Conservation (phyloP, 1,284 basidiomycete species). For the Lignosus rhinocerotis region DNA sequence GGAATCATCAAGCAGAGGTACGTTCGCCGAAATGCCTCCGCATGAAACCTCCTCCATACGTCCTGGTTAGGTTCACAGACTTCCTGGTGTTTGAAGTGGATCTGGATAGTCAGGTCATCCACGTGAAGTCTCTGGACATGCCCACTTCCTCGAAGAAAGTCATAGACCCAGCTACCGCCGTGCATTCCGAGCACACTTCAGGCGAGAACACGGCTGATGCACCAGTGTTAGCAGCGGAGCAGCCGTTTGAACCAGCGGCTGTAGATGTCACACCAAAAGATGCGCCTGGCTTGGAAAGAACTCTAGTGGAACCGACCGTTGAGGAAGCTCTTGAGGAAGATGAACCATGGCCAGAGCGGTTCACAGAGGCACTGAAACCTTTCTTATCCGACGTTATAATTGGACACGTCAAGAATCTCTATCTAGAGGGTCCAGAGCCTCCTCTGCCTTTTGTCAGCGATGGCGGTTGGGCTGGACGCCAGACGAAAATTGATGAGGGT, state of each 20-base stretch:
- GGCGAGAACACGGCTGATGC: neutral
- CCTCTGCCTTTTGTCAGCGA: constrained; percentile 56
- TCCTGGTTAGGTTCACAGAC: constrained; percentile 79
- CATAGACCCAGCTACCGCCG: constrained; percentile 10
- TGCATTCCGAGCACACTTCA: constrained; percentile 2
- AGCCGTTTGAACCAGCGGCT: neutral
- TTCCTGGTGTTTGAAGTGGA: constrained; percentile 92
- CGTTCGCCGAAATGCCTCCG: constrained; percentile 19
- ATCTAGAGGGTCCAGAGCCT: constrained; percentile 74
- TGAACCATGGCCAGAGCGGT: constrained; percentile 66
- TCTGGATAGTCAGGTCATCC: constrained; percentile 74
- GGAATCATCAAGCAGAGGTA: constrained; percentile 96
- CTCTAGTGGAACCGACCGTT: neutral
- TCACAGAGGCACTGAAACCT: constrained; percentile 53
- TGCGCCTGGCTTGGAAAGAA: neutral
- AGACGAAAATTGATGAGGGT: constrained; percentile 31
- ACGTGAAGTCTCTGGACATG: constrained; percentile 74
- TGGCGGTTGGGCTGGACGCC: constrained; percentile 62
- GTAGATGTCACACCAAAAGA: neutral
- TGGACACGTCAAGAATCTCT: constrained; percentile 67
- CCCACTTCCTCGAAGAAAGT: constrained; percentile 54
- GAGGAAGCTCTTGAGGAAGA: constrained; percentile 16
- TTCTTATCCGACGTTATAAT: constrained; percentile 68
- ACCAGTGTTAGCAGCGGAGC: neutral
- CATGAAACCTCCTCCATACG: neutral